Conservation (phyloP, 345 rosid species). For the Bruguiera sexangula region DNA sequence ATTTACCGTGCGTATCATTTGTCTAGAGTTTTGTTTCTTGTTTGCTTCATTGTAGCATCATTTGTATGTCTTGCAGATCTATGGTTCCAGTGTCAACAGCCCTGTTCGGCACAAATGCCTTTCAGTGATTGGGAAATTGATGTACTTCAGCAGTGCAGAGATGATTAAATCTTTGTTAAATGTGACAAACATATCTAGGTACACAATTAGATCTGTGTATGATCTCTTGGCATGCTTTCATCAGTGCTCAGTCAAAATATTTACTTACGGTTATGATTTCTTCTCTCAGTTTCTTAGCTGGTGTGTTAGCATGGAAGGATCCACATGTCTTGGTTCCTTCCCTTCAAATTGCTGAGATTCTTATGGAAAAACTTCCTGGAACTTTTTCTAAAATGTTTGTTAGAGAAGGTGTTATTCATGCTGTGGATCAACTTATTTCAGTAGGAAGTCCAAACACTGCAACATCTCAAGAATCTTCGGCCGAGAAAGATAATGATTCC, state of each 20-base stretch:
- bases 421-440: constrained; percentile 84
- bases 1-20: not conserved
- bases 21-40: not conserved
- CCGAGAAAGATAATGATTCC: constrained; percentile 76
- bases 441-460: constrained; percentile 49
- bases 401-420: constrained; percentile 98
- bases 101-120: constrained; percentile 97
- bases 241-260: not conserved
- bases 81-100: constrained; percentile 93
- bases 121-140: constrained; percentile 86
- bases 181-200: constrained; percentile 92
- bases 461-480: constrained; percentile 45
- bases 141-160: constrained; percentile 88
- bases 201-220: constrained; percentile 14
- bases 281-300: constrained; percentile 77
- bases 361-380: constrained; percentile 97
- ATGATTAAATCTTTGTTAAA: constrained; percentile 83
- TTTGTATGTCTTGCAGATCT: constrained; percentile 56
- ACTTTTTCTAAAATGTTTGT: constrained; percentile 92
- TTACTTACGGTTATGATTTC: constrained; percentile 18
- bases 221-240: constrained; percentile 2
- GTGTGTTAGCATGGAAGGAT: constrained; percentile 99
- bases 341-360: constrained; percentile 89
- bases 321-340: constrained; percentile 97
- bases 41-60: constrained; percentile 18